Evolutionary conservation across 2,329 filamentous ascomycete genomes (phyloP), one percentile per base, ranked within the genome.

Genomic region (Cladophialophora yegresii): DNA sequence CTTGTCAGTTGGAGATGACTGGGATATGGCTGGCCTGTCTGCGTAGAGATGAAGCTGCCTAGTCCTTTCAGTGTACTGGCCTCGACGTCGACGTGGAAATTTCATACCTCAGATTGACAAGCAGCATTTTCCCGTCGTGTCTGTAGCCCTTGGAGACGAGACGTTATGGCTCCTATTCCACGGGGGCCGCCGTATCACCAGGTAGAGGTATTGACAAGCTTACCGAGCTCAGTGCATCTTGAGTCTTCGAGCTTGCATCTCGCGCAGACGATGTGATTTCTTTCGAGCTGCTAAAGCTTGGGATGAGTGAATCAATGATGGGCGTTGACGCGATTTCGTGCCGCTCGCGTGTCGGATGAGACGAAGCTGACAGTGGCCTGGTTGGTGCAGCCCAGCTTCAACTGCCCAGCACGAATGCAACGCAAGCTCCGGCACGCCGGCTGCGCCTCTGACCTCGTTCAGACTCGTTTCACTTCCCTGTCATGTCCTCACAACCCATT

Each of bases 371-470:
- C 36, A 43, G 36, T 6, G 36, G 16, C 36, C 36, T 43, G 36
- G 36, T 43, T 43, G 47, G 47, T 28, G 40, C 40, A 2, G 40
- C 47, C 47, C n/a, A 50, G 47, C 47, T 50, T n/a, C 36, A 43
- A 16, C 16, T 43, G 36, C 36, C 47, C 47, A 50, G 47, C 47
- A 50, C 26, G 26, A 3, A 50, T 3, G 16, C 50, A 6, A 30
- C 9, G 51, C 30, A 30, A 54, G 51, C 51, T 20, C 51, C 26
- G 51, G 51, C 49, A 43, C 55, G 30, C 43, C 40, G 40, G 28
- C 43, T 43, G 55, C 55, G 26, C 55, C n/a, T 33, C 43, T 30
- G 30, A 58, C 8, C 40, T 49, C 43, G 33, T 36, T 56, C n/a
- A 30, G 26, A 8, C 26, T 43, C 40, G 47, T 22, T 26, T 26